phyloP scores from a whole-genome alignment of 495 filamentous ascomycete genomes.

The Aspergillus homomorphus region DNA sequence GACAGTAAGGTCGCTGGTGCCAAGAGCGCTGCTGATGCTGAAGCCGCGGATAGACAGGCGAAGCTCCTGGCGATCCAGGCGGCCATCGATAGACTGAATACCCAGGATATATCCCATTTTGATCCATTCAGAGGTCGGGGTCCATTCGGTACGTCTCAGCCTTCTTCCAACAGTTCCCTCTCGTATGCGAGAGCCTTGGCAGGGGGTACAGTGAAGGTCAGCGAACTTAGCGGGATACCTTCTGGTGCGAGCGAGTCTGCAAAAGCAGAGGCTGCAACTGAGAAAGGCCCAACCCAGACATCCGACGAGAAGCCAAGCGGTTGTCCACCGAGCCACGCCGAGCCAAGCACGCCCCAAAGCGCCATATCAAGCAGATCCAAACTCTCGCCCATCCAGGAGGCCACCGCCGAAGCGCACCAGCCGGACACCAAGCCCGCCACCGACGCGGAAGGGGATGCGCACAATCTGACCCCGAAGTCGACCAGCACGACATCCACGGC shows the following conservation, averaged over 20 bases:
- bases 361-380: constrained; percentile 6
- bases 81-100: neutral
- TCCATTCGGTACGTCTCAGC: too few species aligned
- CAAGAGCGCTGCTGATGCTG: neutral
- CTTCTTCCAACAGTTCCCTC: too few species aligned
- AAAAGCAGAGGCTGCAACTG: too few species aligned
- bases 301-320: too few species aligned
- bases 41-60: neutral
- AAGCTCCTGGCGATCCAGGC: neutral
- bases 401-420: neutral
- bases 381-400: constrained; percentile 12
- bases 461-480: constrained; percentile 13
- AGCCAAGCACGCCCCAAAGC: neutral
- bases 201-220: too few species aligned
- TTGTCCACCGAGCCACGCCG: neutral
- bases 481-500: constrained; percentile 8
- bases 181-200: too few species aligned
- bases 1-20: neutral
- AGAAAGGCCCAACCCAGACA: too few species aligned
- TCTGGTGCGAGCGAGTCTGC: too few species aligned
- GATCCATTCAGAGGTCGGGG: neutral
- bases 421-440: neutral
- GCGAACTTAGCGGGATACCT: too few species aligned
- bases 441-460: neutral
- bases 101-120: neutral